These are phyloP conservation scores for Colletotrichum agaves DNA, from an alignment of 2,329 filamentous ascomycete species.

Conservation along the genomic window DNA sequence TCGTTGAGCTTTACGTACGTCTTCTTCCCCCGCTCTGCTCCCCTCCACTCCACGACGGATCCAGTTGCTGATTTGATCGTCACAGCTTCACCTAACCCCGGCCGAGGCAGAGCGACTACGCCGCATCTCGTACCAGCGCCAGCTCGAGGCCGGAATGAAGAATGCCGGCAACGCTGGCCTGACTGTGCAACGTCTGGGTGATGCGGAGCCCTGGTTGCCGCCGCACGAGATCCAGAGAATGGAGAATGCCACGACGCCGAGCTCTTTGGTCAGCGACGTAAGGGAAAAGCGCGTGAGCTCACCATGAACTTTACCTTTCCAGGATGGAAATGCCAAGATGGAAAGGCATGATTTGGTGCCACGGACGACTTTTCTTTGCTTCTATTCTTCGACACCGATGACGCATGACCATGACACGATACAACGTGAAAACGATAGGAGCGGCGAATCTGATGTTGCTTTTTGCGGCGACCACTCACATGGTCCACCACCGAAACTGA, in stretches of 20 bases:
- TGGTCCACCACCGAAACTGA: neutral
- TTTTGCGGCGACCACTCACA: neutral
- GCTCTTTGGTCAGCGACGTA: neutral
- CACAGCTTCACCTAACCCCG: slow-evolving; percentile 60
- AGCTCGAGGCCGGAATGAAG: slow-evolving; percentile 62
- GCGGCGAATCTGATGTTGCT: neutral
- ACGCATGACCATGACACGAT: slow-evolving; percentile 5
- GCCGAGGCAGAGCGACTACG: slow-evolving; percentile 61
- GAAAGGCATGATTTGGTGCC: too few relatives aligned
- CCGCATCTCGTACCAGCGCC: slow-evolving; percentile 61
- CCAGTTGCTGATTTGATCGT: neutral
- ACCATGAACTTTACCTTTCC: neutral
- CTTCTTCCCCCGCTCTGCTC: too few relatives aligned
- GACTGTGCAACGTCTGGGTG: slow-evolving; percentile 53
- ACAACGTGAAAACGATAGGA: neutral
- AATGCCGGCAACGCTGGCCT: slow-evolving; percentile 57
- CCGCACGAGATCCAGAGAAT: slow-evolving; percentile 8
- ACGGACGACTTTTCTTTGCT: too few relatives aligned
- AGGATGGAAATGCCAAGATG: too few relatives aligned
- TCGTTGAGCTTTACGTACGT: slow-evolving; percentile 44
- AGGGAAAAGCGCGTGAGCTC: slow-evolving; percentile 15
- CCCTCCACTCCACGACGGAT: neutral
- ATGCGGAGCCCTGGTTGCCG: slow-evolving; percentile 43
- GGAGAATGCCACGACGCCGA: slow-evolving; percentile 14
- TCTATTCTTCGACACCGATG: neutral